Conservation (phyloP, 495 filamentous ascomycete species). For the Podospora didyma region DNA sequence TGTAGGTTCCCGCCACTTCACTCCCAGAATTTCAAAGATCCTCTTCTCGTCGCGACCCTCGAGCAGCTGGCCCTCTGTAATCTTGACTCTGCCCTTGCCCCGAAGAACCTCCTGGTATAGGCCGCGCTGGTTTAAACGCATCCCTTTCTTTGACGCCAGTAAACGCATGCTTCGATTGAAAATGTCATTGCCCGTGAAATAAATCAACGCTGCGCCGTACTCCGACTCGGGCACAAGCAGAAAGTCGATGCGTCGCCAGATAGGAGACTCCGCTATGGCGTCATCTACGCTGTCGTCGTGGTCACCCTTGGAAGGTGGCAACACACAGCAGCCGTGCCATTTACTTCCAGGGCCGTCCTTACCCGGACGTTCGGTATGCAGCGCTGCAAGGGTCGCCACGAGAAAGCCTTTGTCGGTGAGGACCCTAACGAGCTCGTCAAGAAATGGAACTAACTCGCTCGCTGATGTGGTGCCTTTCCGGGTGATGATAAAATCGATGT, state of each 20-base stretch:
- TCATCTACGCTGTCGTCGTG: constrained; percentile 12
- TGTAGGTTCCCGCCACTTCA: constrained; percentile 81
- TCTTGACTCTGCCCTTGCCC: constrained; percentile 52
- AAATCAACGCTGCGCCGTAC: constrained; percentile 84
- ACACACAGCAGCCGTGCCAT: constrained; percentile 83
- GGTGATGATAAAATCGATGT: constrained; percentile 86
- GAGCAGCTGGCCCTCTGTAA: constrained; percentile 70
- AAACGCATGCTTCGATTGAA: constrained; percentile 90
- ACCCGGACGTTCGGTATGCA: constrained; percentile 22
- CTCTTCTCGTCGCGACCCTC: constrained; percentile 74
- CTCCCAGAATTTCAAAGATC: constrained; percentile 83
- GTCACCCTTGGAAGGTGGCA: constrained; percentile 36
- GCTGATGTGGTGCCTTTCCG: constrained; percentile 55
- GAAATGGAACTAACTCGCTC: constrained; percentile 59
- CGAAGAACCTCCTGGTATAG: constrained; percentile 72
- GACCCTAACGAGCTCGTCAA: constrained; percentile 59
- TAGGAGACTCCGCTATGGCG: constrained; percentile 4
- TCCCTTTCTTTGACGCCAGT: constrained; percentile 76
- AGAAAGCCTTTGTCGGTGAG: constrained; percentile 61
- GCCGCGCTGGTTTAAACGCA: constrained; percentile 82
- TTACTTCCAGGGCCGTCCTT: constrained; percentile 52
- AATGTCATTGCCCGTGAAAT: constrained; percentile 95
- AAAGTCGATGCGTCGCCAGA: constrained; percentile 84
- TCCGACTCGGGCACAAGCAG: constrained; percentile 78
- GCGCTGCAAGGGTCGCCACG: constrained; percentile 42